Base-by-base conservation (phyloP, 1,284 basidiomycete species). In the Stygiomarasmius scandens region DNA sequence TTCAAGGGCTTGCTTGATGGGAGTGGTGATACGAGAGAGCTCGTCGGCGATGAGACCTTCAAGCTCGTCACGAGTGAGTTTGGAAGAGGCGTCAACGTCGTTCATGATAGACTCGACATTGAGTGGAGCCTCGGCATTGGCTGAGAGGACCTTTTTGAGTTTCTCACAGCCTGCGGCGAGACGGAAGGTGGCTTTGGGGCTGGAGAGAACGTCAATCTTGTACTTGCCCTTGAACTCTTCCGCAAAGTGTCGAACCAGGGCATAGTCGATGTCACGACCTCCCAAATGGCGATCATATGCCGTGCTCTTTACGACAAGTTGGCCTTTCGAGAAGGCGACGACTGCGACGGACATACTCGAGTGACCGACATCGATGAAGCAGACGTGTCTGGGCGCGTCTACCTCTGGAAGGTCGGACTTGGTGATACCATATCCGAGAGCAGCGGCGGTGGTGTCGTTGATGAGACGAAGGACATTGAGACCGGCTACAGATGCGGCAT, bases 401-500 rank as follows among this genome's bases (percentile, higher is more conserved):
- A 85, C 72, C 27, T 88, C 85, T 41, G 95, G 95, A 51, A 97
- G 84, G 74, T 97, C 95, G 27, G 90, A 86, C 77, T 98, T 98
- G 66, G 95, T 97, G 81, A 97, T 97, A 68, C 95, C 95, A 77
- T 95, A 97, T 56, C 92, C 93, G 69, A 97, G 89, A 24, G 95
- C 95, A 59, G 90, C 85, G 54, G 95, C 94, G 61, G 95, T 96
- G 59, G 90, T 89, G 74, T 97, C 95, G 78, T 96, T 96, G 80
- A 97, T 94, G 70, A 98, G 83, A 57, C 95, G 91, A 60, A 97
- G 90, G 63, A 86, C 78, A 74, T 95, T 96, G 63, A 97, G 84
- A 59, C 89, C 88, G 53, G 92, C 93, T 66, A 98, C 93, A 64
- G 86, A 72, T 49, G 94, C 93, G 34, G 95, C 94, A 68, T 95